Conservation (phyloP, 495 filamentous ascomycete species). For the Platismatia glauca region DNA sequence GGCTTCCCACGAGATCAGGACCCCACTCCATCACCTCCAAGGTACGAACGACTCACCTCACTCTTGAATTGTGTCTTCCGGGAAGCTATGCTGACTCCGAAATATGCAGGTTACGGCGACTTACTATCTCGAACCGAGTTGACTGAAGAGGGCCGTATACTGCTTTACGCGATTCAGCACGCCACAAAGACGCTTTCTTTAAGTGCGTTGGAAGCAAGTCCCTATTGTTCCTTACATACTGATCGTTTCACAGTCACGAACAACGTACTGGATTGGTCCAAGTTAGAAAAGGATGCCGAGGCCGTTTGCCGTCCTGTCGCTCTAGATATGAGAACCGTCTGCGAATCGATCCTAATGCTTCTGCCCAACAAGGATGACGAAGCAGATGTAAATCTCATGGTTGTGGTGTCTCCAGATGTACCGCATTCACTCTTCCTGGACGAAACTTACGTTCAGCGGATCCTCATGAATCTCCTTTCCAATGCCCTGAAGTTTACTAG, state of each 20-base stretch:
- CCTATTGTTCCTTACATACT: not conserved
- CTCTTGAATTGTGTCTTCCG: not conserved
- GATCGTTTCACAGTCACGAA: conserved; percentile 22
- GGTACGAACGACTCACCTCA: not conserved
- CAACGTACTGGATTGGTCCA: conserved; percentile 28
- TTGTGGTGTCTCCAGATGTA: conserved; percentile 25
- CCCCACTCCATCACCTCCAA: conserved; percentile 28
- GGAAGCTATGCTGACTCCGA: not conserved
- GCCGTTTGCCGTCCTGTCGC: conserved; percentile 22
- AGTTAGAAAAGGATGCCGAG: conserved; percentile 25
- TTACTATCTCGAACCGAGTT: conserved; percentile 26
- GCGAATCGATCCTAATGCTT: conserved; percentile 25
- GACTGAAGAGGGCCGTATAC: conserved; percentile 26
- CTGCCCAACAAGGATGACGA: conserved; percentile 26
- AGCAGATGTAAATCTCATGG: conserved; percentile 25
- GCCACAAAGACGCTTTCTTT: conserved; percentile 27
- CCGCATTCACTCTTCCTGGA: conserved; percentile 25
- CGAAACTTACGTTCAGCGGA: conserved; percentile 29
- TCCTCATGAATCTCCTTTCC: conserved; percentile 41
- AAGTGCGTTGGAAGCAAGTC: conserved; percentile 14
- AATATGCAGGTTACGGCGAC: conserved; percentile 20
- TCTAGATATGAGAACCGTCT: conserved; percentile 25
- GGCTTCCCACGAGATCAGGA: conserved; percentile 28
- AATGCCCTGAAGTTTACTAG: conserved; percentile 40
- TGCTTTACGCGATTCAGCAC: conserved; percentile 25